A percentile compares a stretch with the other conserved stretches of the same genome.
Conservation (phyloP, 352 stramenopile species). For the Pythium diclinum region DNA sequence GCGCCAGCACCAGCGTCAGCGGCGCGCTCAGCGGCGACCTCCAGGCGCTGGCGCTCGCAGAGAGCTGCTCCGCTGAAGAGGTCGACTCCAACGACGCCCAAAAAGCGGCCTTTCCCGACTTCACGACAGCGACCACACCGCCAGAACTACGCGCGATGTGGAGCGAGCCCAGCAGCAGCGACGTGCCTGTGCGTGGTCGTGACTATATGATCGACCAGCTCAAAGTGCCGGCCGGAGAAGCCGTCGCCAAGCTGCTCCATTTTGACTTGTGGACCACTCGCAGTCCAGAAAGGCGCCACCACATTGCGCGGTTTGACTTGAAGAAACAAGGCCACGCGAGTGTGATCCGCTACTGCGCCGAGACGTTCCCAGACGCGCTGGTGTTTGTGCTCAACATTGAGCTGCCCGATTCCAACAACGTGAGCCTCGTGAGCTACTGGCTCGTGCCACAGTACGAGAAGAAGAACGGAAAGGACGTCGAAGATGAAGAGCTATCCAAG, state of each 20-base stretch:
- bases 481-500: conserved; percentile 8
- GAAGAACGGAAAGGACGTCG: conserved; percentile 1
- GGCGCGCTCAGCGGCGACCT: conserved; percentile 20
- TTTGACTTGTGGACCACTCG: conserved; percentile 59
- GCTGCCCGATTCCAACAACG: conserved; percentile 65
- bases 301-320: conserved; percentile 52
- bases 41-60: conserved; percentile 14
- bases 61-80: conserved; percentile 26
- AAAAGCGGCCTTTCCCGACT: conserved; percentile 6
- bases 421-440: conserved; percentile 80
- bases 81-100: conserved; percentile 1
- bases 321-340: conserved; percentile 37
- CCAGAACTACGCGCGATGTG: conserved; percentile 53
- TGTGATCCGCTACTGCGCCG: conserved; percentile 44
- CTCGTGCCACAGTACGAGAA: conserved; percentile 33
- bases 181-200: conserved; percentile 52
- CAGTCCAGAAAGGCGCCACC: conserved; percentile 44
- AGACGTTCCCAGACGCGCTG: conserved; percentile 51
- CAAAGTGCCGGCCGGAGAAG: conserved; percentile 33
- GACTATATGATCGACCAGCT: conserved; percentile 54
- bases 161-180: conserved; percentile 45
- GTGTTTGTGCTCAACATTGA: conserved; percentile 88
- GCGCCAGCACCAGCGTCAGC: conserved; percentile 13
- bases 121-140: conserved; percentile 35
- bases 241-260: conserved; percentile 49